Percentiles rank a stretch among this genome's conserved stretches.
Evolutionary conservation across 1,139 yeast genomes (phyloP).

Genomic region (Saccharomyces hybrid): DNA sequence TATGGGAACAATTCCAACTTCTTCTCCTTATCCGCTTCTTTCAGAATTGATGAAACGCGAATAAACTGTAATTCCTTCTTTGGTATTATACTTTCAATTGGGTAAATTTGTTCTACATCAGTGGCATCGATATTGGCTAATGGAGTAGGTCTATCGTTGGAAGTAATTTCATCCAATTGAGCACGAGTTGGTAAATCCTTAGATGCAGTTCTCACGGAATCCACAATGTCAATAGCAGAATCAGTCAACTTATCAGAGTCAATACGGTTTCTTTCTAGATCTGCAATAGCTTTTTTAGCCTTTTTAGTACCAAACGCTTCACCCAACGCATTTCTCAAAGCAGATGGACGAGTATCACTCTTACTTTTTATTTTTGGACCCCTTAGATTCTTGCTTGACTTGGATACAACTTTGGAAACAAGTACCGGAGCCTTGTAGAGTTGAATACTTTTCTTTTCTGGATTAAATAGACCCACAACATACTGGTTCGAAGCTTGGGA

Average conservation of each 20-base stretch:
- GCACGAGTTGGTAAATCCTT: conserved; percentile 63
- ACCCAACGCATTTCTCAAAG: conserved; percentile 77
- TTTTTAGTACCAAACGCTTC: conserved; percentile 96
- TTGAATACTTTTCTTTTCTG: conserved; percentile 49
- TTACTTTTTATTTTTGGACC: conserved; percentile 57
- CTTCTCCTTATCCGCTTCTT: conserved; percentile 42
- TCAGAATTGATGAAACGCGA: conserved; percentile 50
- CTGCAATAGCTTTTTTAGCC: conserved; percentile 85
- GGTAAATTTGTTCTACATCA: conserved; percentile 73
- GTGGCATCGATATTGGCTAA: conserved; percentile 67
- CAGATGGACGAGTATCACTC: conserved; percentile 43
- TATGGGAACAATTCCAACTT: conserved; percentile 58
- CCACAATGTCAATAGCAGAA: conserved; percentile 74
- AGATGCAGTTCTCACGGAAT: conserved; percentile 66
- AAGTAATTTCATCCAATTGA: conserved; percentile 44
- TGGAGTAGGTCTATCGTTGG: conserved; percentile 75
- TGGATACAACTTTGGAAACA: conserved; percentile 48
- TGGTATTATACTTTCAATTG: conserved; percentile 64
- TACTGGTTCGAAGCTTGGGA: conserved; percentile 39
- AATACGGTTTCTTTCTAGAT: conserved; percentile 72
- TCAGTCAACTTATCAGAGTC: conserved; percentile 75
- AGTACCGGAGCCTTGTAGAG: conserved; percentile 54
- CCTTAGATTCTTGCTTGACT: conserved; percentile 41
- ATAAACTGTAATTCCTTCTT: conserved; percentile 55
- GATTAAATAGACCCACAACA: conserved; percentile 65